Evolutionary conservation across 164 flowering plant genomes (phyloP), one percentile per base, ranked within the genome.

Genomic region (Cinnamomum micranthum): DNA sequence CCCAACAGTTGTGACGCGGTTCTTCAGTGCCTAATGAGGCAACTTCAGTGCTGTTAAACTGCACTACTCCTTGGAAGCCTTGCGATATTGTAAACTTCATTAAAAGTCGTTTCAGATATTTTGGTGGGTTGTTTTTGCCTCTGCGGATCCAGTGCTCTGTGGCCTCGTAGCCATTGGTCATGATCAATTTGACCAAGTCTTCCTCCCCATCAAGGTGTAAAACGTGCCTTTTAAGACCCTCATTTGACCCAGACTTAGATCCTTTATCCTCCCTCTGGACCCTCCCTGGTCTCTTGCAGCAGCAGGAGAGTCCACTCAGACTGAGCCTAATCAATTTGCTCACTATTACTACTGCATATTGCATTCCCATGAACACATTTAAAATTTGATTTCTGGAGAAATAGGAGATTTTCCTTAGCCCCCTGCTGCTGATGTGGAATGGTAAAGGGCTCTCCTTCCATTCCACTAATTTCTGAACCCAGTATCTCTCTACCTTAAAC

Each of bases 201-300:
- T 83, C 83, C 77, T 88, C 94, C 23, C 89, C 89, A 71, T 87
- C 89, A 69, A 90, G 94, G 79, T 84, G 79, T 80, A 90, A 59
- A 52, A 84, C 88, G 72, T 73, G 88, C 55, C 71, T 76, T 68
- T 82, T 79, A 2, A 87, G 84, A 65, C 79, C 84, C 7, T 66
- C 77, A 20, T 41, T 6, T 41, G 47, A 41, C 47, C 47, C 47
- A 41, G 80, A 70, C 59, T 83, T 84, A 33, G 84, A 70, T 17
- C 65, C 81, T 25, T 58, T 65, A 50, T 77, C 41, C 73, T 75
- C 76, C 70, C 22, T n/a, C n/a, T n/a, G n/a, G n/a, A n/a, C n/a
- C n/a, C n/a, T 58, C 28, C 5, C 70, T 50, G 72, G 17, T 69
- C 69, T 31, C 24, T 52, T 64, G 82, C 76, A 76, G 70, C 17